phyloP scores from a whole-genome alignment of 2,329 filamentous ascomycete genomes.

The Nannizziopsis barbatae region DNA sequence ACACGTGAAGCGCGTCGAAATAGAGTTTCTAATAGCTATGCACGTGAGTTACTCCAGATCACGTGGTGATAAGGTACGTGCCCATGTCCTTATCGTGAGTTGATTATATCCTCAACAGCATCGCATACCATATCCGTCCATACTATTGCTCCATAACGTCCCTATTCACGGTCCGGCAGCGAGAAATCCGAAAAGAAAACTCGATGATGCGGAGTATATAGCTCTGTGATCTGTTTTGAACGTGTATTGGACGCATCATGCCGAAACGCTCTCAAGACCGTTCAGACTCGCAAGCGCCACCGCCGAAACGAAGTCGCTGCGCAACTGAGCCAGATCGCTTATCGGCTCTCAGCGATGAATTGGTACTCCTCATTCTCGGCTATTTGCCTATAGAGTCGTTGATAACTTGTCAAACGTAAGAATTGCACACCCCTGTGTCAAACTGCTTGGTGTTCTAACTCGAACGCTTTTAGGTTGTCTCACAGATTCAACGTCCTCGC shows the following conservation, averaged over 20 bases:
- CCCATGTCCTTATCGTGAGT: not conserved
- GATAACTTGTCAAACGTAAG: slow-evolving; percentile 50
- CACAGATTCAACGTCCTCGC: slow-evolving; percentile 61
- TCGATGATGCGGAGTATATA: not conserved
- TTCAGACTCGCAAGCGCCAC: slow-evolving; percentile 7
- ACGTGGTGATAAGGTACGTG: not conserved
- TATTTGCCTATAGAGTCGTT: slow-evolving; percentile 61
- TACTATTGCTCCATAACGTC: not conserved
- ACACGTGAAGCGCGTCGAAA: too few species aligned
- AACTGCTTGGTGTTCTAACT: not conserved
- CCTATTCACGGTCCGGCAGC: not conserved
- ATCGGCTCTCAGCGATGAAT: slow-evolving; percentile 70
- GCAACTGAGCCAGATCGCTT: slow-evolving; percentile 45
- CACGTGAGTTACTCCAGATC: slow-evolving; percentile 1
- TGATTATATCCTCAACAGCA: slow-evolving; percentile 1
- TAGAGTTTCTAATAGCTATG: not conserved
- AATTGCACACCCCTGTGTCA: not conserved
- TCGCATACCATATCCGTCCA: not conserved
- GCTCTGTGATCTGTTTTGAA: not conserved
- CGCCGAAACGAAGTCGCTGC: slow-evolving; percentile 11
- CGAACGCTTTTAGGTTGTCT: slow-evolving; percentile 38
- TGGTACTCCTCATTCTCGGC: slow-evolving; percentile 72
- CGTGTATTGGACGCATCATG: slow-evolving; percentile 6
- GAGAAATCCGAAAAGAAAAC: not conserved
- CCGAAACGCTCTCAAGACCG: slow-evolving; percentile 13